Evolutionary conservation across 306 rosid genomes (phyloP).

Genomic region (Malus fusca): DNA sequence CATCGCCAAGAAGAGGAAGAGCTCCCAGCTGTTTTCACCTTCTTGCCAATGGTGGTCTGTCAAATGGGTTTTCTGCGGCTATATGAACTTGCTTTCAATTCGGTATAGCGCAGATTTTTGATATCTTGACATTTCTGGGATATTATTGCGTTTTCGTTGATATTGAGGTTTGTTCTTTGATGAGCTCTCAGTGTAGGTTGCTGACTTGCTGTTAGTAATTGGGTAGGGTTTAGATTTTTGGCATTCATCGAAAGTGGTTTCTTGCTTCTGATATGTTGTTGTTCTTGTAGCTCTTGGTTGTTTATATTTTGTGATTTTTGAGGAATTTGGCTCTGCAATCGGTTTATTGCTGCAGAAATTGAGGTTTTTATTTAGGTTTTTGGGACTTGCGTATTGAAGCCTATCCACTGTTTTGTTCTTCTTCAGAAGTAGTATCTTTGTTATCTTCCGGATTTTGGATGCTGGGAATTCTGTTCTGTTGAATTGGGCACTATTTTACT

Average conservation of each 20-base stretch:
- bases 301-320: constrained; percentile 7
- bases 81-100: constrained; percentile 13
- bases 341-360: not conserved
- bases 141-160: constrained; percentile 3
- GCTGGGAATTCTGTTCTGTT: constrained; percentile 7
- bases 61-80: constrained; percentile 19
- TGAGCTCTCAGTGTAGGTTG: not conserved
- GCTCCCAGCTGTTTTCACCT: constrained; percentile 10
- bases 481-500: constrained; percentile 16
- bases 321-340: constrained; percentile 4
- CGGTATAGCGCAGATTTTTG: constrained; percentile 6
- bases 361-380: not conserved
- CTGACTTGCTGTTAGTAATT: not conserved
- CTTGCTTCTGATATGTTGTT: constrained; percentile 3
- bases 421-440: not conserved
- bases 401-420: constrained; percentile 1
- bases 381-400: constrained; percentile 7
- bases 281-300: constrained; percentile 10
- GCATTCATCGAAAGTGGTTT: not conserved
- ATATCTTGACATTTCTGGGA: not conserved
- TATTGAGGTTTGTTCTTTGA: constrained; percentile 9
- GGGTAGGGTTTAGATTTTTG: constrained; percentile 6
- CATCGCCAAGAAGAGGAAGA: constrained; percentile 4
- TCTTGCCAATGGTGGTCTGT: not conserved
- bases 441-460: constrained; percentile 2